Evolutionary conservation across 306 rosid genomes (phyloP).

Genomic region (Rosa persica): DNA sequence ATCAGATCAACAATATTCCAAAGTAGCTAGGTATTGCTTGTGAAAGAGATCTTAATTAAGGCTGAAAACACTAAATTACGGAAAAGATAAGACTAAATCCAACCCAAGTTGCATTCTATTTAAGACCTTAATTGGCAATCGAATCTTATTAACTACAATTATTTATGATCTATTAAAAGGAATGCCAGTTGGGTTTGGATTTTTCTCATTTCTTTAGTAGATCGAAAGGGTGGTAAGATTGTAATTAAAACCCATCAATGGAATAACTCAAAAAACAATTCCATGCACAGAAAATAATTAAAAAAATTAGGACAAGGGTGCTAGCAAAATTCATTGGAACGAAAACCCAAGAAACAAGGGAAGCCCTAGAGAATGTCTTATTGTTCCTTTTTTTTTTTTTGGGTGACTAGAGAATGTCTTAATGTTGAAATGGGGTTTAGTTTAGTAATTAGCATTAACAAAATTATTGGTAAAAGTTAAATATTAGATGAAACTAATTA

Average conservation of each 20-base stretch:
- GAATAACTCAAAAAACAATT: conserved; percentile 24
- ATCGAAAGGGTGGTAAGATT: conserved; percentile 28
- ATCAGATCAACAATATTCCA: conserved; percentile 13
- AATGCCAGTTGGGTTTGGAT: conserved; percentile 61
- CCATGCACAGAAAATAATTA: background rate
- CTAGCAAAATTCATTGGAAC: conserved; percentile 40
- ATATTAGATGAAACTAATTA: background rate
- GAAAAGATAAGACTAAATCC: conserved; percentile 3
- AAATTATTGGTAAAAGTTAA: conserved; percentile 10
- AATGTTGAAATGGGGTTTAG: conserved; percentile 25
- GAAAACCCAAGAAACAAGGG: conserved; percentile 34
- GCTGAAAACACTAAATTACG: background rate
- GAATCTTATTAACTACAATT: conserved; percentile 46
- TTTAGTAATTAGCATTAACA: conserved; percentile 12
- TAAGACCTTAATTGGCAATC: conserved; percentile 31
- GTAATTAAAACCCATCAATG: background rate
- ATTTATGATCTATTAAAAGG: conserved; percentile 54
- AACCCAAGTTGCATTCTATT: conserved; percentile 31
- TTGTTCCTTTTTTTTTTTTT: background rate
- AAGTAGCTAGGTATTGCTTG: background rate
- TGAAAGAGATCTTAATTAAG: background rate
- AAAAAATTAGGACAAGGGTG: conserved; percentile 22
- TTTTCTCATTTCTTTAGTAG: conserved; percentile 26
- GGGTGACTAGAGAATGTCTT: conserved; percentile 50
- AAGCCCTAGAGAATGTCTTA: conserved; percentile 57